Percentiles rank a stretch among this genome's conserved stretches.
phyloP scores from a whole-genome alignment of 108 stramenopile species.

The Cyclostephanos tholiformis region DNA sequence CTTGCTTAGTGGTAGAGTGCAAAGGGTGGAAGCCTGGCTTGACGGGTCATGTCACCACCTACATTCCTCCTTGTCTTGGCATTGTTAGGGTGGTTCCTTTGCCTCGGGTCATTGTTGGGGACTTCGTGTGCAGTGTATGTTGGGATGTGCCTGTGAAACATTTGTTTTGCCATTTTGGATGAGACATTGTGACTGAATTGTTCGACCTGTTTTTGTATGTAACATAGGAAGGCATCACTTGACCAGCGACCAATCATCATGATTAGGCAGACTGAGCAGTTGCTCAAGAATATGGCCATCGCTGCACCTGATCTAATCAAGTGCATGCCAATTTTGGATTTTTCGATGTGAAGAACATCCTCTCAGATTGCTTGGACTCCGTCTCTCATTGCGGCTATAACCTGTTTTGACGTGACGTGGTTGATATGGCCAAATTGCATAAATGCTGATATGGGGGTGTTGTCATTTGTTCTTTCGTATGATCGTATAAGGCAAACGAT shows the following conservation, averaged over 20 bases:
- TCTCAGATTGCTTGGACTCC: too few species aligned
- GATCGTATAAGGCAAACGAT: too few species aligned
- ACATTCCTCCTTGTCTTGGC: neutral
- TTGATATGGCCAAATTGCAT: too few species aligned
- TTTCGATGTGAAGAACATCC: too few species aligned
- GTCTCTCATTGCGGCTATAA: too few species aligned
- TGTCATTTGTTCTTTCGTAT: too few species aligned
- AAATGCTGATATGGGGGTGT: too few species aligned
- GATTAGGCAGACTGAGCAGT: neutral
- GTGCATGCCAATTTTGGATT: too few species aligned
- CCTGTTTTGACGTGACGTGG: too few species aligned
- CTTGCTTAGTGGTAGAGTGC: too few species aligned
- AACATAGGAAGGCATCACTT: neutral
- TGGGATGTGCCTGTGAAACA: neutral
- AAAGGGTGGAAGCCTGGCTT: neutral
- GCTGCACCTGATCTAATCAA: too few species aligned
- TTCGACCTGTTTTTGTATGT: neutral
- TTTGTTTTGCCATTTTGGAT: neutral
- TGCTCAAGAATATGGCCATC: neutral
- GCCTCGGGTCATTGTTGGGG: neutral
- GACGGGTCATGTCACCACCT: neutral
- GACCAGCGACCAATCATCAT: neutral
- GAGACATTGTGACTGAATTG: neutral
- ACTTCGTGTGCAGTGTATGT: too few species aligned
- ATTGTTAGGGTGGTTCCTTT: neutral